Evolutionary conservation across 768 basidiomycete genomes (phyloP).

Genomic region (Cystofilobasidium capitatum): DNA sequence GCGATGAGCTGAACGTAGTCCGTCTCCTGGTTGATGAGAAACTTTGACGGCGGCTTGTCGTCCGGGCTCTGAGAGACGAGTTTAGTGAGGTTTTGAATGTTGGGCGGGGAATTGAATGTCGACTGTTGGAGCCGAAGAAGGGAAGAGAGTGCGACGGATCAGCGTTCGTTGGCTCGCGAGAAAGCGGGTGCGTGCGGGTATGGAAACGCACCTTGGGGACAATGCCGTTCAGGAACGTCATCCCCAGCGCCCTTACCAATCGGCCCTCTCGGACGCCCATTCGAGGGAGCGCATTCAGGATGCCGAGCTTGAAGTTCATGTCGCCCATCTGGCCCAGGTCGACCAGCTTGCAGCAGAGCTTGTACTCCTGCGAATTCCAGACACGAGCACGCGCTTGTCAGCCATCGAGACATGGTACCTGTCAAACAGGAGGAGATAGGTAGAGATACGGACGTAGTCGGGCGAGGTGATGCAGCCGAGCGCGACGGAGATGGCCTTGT

Average conservation of each 20-base stretch:
- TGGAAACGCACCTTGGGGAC: not conserved
- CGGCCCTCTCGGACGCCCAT: not conserved
- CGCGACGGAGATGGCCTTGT: not conserved
- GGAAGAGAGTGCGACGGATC: not conserved
- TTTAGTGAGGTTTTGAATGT: not conserved
- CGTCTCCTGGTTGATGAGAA: conserved; percentile 1
- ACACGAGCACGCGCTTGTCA: not conserved
- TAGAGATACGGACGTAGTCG: not conserved
- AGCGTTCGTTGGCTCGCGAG: not conserved
- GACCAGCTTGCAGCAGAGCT: conserved; percentile 6
- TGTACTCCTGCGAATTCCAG: conserved; percentile 5
- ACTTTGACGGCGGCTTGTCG: conserved; percentile 4
- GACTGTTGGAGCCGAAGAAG: not conserved
- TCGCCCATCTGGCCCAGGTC: conserved; percentile 1
- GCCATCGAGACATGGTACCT: not conserved
- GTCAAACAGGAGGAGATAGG: not conserved
- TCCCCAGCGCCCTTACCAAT: not conserved
- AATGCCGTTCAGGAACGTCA: conserved; percentile 1
- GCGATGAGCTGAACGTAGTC: conserved; percentile 19
- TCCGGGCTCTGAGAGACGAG: conserved; percentile 6
- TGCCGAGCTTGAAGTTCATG: conserved; percentile 16
- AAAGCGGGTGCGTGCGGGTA: too few species aligned
- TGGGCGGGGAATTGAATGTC: not conserved
- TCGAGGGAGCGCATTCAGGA: conserved; percentile 7
- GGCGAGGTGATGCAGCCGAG: not conserved